Evolutionary conservation across 2,329 filamentous ascomycete genomes (phyloP), one percentile per base, ranked within the genome.

Genomic region (Cytospora chrysosperma): DNA sequence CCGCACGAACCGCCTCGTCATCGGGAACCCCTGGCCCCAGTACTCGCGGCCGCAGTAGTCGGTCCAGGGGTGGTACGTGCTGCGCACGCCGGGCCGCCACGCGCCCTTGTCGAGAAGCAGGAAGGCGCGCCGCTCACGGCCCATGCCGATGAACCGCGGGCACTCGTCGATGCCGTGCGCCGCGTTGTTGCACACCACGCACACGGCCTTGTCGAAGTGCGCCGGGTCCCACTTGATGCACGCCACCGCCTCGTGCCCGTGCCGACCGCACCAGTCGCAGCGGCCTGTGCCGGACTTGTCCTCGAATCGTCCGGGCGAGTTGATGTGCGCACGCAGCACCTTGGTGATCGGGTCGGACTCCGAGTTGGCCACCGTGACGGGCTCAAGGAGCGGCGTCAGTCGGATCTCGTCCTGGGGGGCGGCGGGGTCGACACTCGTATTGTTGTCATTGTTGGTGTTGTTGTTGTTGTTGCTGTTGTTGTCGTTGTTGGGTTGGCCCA

Each of bases 131-230:
- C 28, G 6, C 2, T 50, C 8, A 1, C 5, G 2, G 12, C 13
- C 0, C 51, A 56, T 32, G 2, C 15, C n/a, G 4, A 12, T 30
- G 56, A 65, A 65, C 21, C 15, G 26, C 24, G 26, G 28, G 15
- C 59, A 65, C 26, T 65, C 63, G 43, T 62, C 63, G 4, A 65
- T 27, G 13, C 5, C 1, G 43, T 59, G 56, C n/a, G 52, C 19
- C 2, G 21, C 43, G 56, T 59, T 65, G 52, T 65, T 59, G 56
- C 56, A 63, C 5, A 30, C 32, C 17, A 47, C 30, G 51, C 56
- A 65, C 9, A 54, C 52, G 51, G 49, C 30, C 63, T 65, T 65
- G 34, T 62, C 56, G 24, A 50, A 53, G 32, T 56, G 56, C 10
- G 21, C 17, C 8, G 47, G 52, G 32, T 59, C 59, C 60, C 56